Base-by-base conservation (phyloP, 768 basidiomycete species). In the Lactarius quietus region DNA sequence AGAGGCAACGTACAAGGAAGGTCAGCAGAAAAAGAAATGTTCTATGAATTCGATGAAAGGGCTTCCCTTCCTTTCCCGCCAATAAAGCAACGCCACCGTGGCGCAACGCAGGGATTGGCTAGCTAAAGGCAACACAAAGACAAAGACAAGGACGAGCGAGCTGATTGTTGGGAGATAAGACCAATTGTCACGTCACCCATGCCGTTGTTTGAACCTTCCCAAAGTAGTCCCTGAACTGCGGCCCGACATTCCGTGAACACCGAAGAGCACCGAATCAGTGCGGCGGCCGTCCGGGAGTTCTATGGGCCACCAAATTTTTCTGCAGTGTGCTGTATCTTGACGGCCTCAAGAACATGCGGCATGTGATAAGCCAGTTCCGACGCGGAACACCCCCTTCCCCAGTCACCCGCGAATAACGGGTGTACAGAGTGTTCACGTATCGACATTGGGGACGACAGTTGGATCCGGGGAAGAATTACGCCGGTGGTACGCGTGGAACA, bases 31-130 rank as follows among this genome's bases (percentile, higher is more conserved):
- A n/a, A 28, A 36, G 56, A 52, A 35, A 14, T 8, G 10, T 64
- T 59, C 63, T 64, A 64, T 54, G 52, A 55, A 64, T 26, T 51
- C 48, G 26, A 26, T 17, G 23, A 26, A 48, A 23, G 6, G 14
- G 45, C 45, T 48, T 48, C 45, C 45, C 23, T 15, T 15, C n/a
- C n/a, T n/a, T n/a, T 39, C 20, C 20, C 41, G 23, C 45, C 45
- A n/a, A 48, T 15, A 48, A 45, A 48, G 45, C 6, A 10, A 48
- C 45, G 45, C 23, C 45, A 26, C 45, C n/a, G 45, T 15, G 45
- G 45, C 45, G 48, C 48, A 51, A 28, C 33, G 33, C 33, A 33
- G 26, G 48, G 23, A 14, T 51, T 15, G 48, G 23, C 26, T 26
- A 26, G 14, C n/a, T n/a, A 45, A 23, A 28, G 45, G 23, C 45